A percentile compares a stretch with the other conserved stretches of the same genome.
These are phyloP conservation scores for Avena insularis DNA, from an alignment of 176 grass and related monocot genomes.

Conservation along the genomic window DNA sequence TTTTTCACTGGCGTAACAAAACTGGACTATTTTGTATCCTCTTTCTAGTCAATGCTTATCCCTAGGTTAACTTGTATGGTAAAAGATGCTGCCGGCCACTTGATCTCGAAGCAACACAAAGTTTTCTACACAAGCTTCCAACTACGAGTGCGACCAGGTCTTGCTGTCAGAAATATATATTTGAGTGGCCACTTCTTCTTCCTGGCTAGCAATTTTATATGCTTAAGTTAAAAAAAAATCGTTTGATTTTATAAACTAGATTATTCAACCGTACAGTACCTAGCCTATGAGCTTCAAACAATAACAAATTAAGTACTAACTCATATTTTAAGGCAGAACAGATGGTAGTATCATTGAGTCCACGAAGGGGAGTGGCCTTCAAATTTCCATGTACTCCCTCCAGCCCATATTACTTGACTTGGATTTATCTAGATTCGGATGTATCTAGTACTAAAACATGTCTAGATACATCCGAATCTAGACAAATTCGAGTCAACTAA, in stretches of 20 bases:
- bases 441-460: no score
- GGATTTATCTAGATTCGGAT: no score
- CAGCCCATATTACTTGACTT: no score
- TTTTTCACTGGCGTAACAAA: no score
- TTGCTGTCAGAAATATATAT: conserved; percentile 13
- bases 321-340: background rate
- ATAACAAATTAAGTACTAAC: background rate
- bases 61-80: no score
- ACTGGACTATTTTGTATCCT: no score
- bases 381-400: background rate
- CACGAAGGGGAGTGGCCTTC: background rate
- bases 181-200: conserved; percentile 14
- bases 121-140: conserved; percentile 2
- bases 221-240: background rate
- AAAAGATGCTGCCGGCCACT: no score
- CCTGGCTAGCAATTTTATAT: background rate
- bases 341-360: background rate
- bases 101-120: no score
- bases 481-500: no score
- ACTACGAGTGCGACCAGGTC: background rate
- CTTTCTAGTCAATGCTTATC: no score
- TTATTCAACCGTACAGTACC: background rate
- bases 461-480: no score
- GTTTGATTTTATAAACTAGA: background rate
- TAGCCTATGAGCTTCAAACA: background rate